Evolutionary conservation across 2,329 filamentous ascomycete species (phyloP).

Genomic region (Talaromyces funiculosus): DNA sequence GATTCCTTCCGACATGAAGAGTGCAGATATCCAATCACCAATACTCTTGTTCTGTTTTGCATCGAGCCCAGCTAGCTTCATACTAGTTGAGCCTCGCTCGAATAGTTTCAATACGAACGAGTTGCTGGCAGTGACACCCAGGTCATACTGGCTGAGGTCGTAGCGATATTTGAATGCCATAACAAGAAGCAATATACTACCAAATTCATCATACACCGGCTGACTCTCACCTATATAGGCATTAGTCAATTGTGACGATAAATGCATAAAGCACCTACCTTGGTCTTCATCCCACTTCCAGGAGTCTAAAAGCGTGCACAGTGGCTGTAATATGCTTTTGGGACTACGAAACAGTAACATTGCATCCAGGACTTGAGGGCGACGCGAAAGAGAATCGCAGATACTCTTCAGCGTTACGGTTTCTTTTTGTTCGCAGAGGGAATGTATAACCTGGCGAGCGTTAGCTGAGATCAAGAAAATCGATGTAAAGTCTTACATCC

Average conservation of each 20-base stretch:
- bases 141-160: constrained; percentile 46
- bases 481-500: constrained; percentile 48
- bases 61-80: constrained; percentile 47
- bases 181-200: constrained; percentile 55
- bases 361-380: constrained; percentile 52
- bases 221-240: constrained; percentile 51
- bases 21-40: constrained; percentile 54
- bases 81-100: constrained; percentile 41
- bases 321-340: constrained; percentile 50
- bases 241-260: background rate
- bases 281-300: constrained; percentile 62
- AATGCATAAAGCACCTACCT: constrained; percentile 27
- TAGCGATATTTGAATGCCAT: constrained; percentile 56
- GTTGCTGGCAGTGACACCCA: constrained; percentile 46
- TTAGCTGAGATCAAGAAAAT: constrained; percentile 9
- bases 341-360: constrained; percentile 57
- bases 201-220: constrained; percentile 62
- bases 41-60: constrained; percentile 54
- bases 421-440: constrained; percentile 54
- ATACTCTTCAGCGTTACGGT: constrained; percentile 59
- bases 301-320: constrained; percentile 55
- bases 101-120: constrained; percentile 55
- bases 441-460: constrained; percentile 43
- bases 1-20: constrained; percentile 59
- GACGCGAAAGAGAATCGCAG: constrained; percentile 53